Percentiles rank a stretch among this genome's conserved stretches.
Conservation (phyloP, 192 early-diverging fungal genomes). For the Podila epicladia region DNA sequence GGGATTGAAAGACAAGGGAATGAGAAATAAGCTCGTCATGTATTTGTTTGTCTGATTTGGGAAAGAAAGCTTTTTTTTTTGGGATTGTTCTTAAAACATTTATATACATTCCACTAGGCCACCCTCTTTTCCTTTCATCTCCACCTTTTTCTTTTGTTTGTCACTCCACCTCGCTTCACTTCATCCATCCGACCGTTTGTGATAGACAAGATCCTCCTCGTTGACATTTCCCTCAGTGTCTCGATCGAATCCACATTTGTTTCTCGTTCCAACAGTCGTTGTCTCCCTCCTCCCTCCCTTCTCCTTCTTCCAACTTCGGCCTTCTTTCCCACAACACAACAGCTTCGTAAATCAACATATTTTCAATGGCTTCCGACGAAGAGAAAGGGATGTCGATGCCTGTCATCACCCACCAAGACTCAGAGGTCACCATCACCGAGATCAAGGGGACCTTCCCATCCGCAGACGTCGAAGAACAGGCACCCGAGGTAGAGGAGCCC, state of each 20-base stretch:
- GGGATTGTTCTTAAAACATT: constrained; percentile 7
- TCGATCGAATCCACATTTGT: too few species aligned
- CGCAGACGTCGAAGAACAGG: background rate
- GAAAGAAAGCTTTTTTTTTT: background rate
- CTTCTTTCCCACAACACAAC: background rate
- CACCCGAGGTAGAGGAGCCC: background rate
- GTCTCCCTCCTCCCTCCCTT: background rate
- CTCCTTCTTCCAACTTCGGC: background rate
- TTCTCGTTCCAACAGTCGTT: too few species aligned
- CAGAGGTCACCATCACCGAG: constrained; percentile 24
- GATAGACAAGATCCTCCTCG: background rate
- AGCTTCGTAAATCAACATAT: background rate
- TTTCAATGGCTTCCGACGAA: background rate
- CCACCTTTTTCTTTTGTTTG: background rate
- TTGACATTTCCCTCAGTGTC: background rate
- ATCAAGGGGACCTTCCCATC: constrained; percentile 5
- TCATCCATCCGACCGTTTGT: background rate
- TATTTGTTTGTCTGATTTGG: background rate
- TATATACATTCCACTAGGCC: background rate
- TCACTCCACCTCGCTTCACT: background rate
- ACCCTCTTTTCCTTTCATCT: background rate
- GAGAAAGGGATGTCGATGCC: background rate
- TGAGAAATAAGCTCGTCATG: too few species aligned
- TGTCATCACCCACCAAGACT: constrained; percentile 17
- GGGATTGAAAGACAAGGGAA: too few species aligned